A percentile compares a stretch with the other conserved stretches of the same genome.
Evolutionary conservation across 2,329 filamentous ascomycete species (phyloP).

Genomic region (Epichloe gansuensis): DNA sequence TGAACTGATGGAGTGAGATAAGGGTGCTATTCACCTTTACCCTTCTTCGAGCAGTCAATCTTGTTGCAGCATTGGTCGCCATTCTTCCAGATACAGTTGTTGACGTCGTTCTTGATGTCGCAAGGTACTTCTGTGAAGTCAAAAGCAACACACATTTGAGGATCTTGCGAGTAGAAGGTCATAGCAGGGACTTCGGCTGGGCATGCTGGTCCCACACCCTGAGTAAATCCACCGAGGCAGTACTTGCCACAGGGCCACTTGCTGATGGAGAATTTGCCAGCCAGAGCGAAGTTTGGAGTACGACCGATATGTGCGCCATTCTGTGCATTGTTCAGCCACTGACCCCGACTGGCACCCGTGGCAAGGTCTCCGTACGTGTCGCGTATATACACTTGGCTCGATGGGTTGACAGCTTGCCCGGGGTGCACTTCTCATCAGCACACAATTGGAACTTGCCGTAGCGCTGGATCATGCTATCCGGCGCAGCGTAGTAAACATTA

Average conservation of each 20-base stretch:
- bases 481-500: slow-evolving; percentile 6
- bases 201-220: slow-evolving; percentile 10
- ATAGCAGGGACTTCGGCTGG: slow-evolving; percentile 8
- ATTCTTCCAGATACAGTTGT: slow-evolving; percentile 11
- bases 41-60: slow-evolving; percentile 3
- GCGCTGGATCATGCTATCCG: slow-evolving; percentile 9
- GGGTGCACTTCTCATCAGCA: slow-evolving; percentile 8
- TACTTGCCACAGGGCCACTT: slow-evolving; percentile 13
- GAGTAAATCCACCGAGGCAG: slow-evolving; percentile 9
- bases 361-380: slow-evolving; percentile 10
- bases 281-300: slow-evolving; percentile 6
- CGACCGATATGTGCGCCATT: slow-evolving; percentile 8
- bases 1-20: too few relatives aligned
- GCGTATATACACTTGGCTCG: slow-evolving; percentile 5
- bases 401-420: slow-evolving; percentile 6
- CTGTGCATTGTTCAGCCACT: slow-evolving; percentile 10
- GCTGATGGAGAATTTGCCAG: slow-evolving; percentile 10
- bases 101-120: slow-evolving; percentile 8
- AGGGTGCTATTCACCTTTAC: too few relatives aligned
- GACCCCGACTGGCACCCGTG: slow-evolving; percentile 6
- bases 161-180: slow-evolving; percentile 10
- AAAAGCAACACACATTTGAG: slow-evolving; percentile 9
- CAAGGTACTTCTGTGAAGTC: slow-evolving; percentile 12
- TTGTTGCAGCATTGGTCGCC: slow-evolving; percentile 10
- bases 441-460: slow-evolving; percentile 11